phyloP scores from a whole-genome alignment of 2,329 filamentous ascomycete species.

The Talaromyces verruculosus region DNA sequence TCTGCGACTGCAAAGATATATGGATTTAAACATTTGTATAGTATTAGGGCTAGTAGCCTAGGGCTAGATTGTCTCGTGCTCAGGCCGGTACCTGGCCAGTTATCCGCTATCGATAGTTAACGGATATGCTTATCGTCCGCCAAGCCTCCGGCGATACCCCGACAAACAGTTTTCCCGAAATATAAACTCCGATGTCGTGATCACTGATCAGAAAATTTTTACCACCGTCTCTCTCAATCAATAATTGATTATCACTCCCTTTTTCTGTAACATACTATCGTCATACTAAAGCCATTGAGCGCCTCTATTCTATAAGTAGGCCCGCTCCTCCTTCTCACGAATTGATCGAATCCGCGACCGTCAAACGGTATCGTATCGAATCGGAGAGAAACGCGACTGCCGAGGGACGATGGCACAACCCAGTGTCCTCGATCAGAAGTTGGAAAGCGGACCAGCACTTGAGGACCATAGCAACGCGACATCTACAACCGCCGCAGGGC shows the following conservation, averaged over 20 bases:
- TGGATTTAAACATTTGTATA: background rate
- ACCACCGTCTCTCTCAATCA: background rate
- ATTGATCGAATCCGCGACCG: background rate
- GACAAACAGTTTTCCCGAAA: background rate
- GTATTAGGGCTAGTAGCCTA: constrained; percentile 2
- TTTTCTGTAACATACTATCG: too few species aligned
- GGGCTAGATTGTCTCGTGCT: background rate
- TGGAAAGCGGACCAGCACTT: background rate
- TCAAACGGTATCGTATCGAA: background rate
- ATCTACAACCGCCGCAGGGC: background rate
- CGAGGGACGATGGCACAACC: background rate
- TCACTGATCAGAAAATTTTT: constrained; percentile 5
- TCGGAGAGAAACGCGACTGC: background rate
- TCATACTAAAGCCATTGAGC: background rate
- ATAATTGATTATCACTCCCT: background rate
- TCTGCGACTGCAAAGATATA: too few species aligned
- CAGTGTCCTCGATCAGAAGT: background rate
- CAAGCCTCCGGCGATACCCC: background rate
- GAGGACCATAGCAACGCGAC: background rate
- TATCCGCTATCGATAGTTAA: background rate
- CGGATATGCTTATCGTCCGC: background rate
- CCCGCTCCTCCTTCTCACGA: background rate
- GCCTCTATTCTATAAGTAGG: background rate
- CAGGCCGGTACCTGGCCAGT: background rate
- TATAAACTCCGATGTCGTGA: constrained; percentile 8